These are phyloP conservation scores for Penicillium decumbens DNA, from an alignment of 2,329 filamentous ascomycete species.

Conservation along the genomic window DNA sequence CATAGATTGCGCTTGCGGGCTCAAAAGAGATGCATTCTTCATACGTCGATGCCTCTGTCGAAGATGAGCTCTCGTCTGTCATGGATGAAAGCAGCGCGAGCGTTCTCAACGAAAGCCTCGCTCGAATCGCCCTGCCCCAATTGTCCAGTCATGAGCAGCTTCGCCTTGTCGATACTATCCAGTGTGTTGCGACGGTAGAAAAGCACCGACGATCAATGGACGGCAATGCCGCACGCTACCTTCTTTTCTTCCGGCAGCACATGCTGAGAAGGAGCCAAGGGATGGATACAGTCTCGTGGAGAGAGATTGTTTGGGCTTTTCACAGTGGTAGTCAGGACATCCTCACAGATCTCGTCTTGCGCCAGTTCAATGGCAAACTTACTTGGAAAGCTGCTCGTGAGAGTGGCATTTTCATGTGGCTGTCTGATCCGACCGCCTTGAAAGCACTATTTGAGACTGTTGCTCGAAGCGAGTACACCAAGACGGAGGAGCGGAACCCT, in stretches of 20 bases:
- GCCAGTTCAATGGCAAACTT: slow-evolving; percentile 73
- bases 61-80: slow-evolving; percentile 53
- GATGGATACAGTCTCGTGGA: slow-evolving; percentile 58
- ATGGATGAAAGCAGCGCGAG: slow-evolving; percentile 68
- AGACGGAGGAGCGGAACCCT: slow-evolving; percentile 79
- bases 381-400: slow-evolving; percentile 81
- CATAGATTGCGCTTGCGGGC: slow-evolving; percentile 37
- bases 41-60: slow-evolving; percentile 48
- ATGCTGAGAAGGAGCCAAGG: slow-evolving; percentile 63
- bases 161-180: slow-evolving; percentile 74
- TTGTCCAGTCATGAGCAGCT: slow-evolving; percentile 83
- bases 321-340: slow-evolving; percentile 70
- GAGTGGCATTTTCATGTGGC: slow-evolving; percentile 92
- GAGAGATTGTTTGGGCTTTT: slow-evolving; percentile 46
- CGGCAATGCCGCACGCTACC: slow-evolving; percentile 79
- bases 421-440: slow-evolving; percentile 69
- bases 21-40: slow-evolving; percentile 50
- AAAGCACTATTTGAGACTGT: slow-evolving; percentile 80
- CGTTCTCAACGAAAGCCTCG: slow-evolving; percentile 71
- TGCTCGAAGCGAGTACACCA: slow-evolving; percentile 88
- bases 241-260: slow-evolving; percentile 82
- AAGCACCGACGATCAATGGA: slow-evolving; percentile 85
- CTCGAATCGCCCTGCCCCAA: slow-evolving; percentile 67
- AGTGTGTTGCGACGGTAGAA: slow-evolving; percentile 78
- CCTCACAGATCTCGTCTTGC: slow-evolving; percentile 72